Conservation (phyloP, 2,329 filamentous ascomycete species). For the Colletotrichum destructivum region DNA sequence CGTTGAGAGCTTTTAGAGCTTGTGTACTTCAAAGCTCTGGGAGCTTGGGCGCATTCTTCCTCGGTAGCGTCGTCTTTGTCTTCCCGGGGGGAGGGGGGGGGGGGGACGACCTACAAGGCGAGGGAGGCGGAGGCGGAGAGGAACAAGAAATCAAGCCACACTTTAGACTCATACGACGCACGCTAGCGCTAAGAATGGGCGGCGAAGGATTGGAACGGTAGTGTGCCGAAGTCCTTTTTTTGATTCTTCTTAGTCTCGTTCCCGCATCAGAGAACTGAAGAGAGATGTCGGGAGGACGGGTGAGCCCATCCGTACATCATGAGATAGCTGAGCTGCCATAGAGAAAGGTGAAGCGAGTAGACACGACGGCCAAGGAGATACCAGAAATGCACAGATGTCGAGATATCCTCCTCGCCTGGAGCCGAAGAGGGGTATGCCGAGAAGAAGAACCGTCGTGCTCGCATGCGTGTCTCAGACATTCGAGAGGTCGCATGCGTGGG, state of each 20-base stretch:
- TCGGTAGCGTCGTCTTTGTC: slow-evolving; percentile 17
- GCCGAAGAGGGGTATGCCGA: neutral
- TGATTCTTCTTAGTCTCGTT: neutral
- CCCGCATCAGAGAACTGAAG: neutral
- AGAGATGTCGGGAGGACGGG: neutral
- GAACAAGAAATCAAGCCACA: slow-evolving; percentile 5
- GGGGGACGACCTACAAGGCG: neutral
- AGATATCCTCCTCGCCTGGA: neutral
- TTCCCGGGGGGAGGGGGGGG: neutral
- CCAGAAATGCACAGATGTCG: neutral
- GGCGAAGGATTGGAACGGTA: neutral
- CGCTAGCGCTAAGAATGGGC: slow-evolving; percentile 1
- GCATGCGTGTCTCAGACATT: slow-evolving; percentile 39
- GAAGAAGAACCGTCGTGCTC: neutral
- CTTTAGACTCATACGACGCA: neutral
- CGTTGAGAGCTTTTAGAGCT: neutral
- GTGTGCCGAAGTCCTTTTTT: neutral
- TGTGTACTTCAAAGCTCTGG: neutral
- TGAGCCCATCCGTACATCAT: neutral
- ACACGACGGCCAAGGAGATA: no score
- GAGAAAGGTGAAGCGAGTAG: neutral
- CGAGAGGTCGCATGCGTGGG: slow-evolving; percentile 30
- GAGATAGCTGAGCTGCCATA: neutral
- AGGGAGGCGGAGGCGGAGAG: neutral
- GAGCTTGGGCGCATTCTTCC: neutral